A percentile compares a stretch with the other conserved stretches of the same genome.
Evolutionary conservation across 2,329 filamentous ascomycete genomes (phyloP).

Genomic region (Neobulgaria alba): DNA sequence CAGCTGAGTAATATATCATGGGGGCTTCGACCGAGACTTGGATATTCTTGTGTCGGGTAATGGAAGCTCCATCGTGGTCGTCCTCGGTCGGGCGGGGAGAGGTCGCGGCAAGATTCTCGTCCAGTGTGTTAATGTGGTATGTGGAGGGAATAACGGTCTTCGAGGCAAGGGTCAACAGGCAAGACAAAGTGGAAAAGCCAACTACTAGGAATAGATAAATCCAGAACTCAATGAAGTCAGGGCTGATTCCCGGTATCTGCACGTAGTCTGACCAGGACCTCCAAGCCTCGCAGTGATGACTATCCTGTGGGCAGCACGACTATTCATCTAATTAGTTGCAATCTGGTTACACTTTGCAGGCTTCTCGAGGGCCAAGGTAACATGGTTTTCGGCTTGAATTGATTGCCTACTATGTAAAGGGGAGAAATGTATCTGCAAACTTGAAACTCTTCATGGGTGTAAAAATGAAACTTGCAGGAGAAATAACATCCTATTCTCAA

Average conservation of each 20-base stretch:
- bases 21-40: constrained; percentile 40
- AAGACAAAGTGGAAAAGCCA: constrained; percentile 60
- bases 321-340: constrained; percentile 18
- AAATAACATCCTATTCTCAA: no score
- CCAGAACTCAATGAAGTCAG: constrained; percentile 63
- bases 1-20: constrained; percentile 92
- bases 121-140: constrained; percentile 76
- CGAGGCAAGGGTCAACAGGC: constrained; percentile 75
- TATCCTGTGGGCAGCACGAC: constrained; percentile 49
- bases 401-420: no score
- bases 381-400: no score
- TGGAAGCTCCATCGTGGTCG: constrained; percentile 34
- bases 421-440: no score
- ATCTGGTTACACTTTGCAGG: no score
- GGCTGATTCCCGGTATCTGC: constrained; percentile 26
- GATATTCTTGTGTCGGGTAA: constrained; percentile 25
- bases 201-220: constrained; percentile 69
- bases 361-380: no score
- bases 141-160: constrained; percentile 90
- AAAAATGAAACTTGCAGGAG: no score
- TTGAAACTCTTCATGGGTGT: no score
- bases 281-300: constrained; percentile 52
- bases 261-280: constrained; percentile 46
- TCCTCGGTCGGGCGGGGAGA: constrained; percentile 32
- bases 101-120: constrained; percentile 81